Conservation (phyloP, 2,329 filamentous ascomycete genomes). For the Colletotrichum lentis region DNA sequence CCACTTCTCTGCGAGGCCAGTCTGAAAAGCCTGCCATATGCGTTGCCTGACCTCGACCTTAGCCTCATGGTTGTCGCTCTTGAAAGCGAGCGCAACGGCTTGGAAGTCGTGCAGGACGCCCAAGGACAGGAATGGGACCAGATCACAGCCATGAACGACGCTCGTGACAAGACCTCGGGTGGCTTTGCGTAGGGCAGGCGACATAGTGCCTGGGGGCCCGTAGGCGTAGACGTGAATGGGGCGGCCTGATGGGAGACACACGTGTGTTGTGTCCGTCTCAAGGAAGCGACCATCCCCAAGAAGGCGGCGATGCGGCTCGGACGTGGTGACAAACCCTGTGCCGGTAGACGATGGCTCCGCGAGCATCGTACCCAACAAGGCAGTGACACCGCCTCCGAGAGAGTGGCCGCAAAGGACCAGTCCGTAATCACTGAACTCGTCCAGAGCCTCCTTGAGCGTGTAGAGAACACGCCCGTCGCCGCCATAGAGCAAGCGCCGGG, state of each 20-base stretch:
- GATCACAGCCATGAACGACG: slow-evolving; percentile 75
- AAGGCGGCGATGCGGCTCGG: slow-evolving; percentile 55
- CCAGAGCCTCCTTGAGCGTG: slow-evolving; percentile 70
- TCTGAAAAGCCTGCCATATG: slow-evolving; percentile 71
- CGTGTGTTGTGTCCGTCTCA: slow-evolving; percentile 42
- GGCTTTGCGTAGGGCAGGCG: slow-evolving; percentile 71
- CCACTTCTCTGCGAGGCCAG: slow-evolving; percentile 69
- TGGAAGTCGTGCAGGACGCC: slow-evolving; percentile 80
- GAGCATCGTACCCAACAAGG: slow-evolving; percentile 75
- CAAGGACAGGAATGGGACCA: slow-evolving; percentile 77
- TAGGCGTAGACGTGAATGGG: slow-evolving; percentile 84
- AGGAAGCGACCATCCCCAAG: slow-evolving; percentile 45
- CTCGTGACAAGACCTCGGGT: slow-evolving; percentile 80
- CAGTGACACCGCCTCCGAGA: slow-evolving; percentile 73
- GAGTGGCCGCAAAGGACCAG: slow-evolving; percentile 75
- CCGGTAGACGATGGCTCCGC: slow-evolving; percentile 66
- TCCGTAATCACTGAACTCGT: slow-evolving; percentile 73
- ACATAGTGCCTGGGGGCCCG: slow-evolving; percentile 77
- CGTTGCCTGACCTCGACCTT: slow-evolving; percentile 72
- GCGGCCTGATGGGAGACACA: slow-evolving; percentile 70
- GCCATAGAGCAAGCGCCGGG: slow-evolving; percentile 71
- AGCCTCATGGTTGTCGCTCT: slow-evolving; percentile 72
- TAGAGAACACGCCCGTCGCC: slow-evolving; percentile 72
- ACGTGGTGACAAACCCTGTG: slow-evolving; percentile 70
- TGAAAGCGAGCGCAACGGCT: slow-evolving; percentile 75